A percentile compares a stretch with the other conserved stretches of the same genome.
phyloP scores from a whole-genome alignment of 1,284 basidiomycete genomes.

The Trichosporon sp. region DNA sequence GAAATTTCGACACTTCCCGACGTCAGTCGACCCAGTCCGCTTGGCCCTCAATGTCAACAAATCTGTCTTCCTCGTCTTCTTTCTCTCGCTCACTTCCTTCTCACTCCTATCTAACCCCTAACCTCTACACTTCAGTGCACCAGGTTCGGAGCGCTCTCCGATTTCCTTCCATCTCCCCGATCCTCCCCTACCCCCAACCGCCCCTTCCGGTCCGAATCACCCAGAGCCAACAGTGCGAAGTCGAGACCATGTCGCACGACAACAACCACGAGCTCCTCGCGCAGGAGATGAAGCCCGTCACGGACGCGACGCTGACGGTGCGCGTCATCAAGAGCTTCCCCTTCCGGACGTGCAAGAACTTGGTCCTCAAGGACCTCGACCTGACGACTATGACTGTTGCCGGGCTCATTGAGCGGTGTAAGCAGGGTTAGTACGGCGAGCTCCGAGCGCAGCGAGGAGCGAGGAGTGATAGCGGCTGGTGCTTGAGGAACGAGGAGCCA shows the following conservation, averaged over 20 bases:
- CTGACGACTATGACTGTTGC: conserved; percentile 75
- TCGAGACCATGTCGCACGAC: not conserved
- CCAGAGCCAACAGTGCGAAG: no score
- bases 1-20: not conserved
- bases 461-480: not conserved
- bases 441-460: not conserved
- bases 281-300: conserved; percentile 41
- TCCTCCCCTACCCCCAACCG: no score
- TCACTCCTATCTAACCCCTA: not conserved
- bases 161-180: no score
- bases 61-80: not conserved
- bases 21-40: not conserved
- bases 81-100: not conserved
- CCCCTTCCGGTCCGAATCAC: no score
- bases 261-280: conserved; percentile 38
- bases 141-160: no score
- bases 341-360: conserved; percentile 83
- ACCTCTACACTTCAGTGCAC: not conserved
- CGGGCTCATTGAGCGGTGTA: conserved; percentile 70
- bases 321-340: conserved; percentile 94
- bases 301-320: conserved; percentile 58
- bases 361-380: conserved; percentile 81
- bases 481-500: no score
- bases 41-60: not conserved
- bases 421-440: conserved; percentile 57